Percentiles rank a stretch among this genome's conserved stretches.
These are phyloP conservation scores for Oryza punctata DNA, from an alignment of 176 grass and related monocot genomes.

Conservation along the genomic window DNA sequence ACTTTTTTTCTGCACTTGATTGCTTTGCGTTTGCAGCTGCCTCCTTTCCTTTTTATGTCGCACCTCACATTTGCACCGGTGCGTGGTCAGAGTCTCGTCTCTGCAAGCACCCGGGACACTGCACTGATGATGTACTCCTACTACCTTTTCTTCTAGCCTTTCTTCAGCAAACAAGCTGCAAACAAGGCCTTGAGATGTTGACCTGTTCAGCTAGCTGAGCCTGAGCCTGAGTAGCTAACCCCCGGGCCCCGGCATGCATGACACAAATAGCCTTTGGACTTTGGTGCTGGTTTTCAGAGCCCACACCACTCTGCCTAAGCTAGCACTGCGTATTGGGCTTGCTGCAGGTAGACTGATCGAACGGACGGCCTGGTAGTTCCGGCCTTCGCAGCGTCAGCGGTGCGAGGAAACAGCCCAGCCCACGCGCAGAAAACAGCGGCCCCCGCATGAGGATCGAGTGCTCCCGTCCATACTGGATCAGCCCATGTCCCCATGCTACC, in stretches of 20 bases:
- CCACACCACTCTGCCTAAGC: too few species aligned
- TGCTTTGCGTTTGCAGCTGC: background rate
- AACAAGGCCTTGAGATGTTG: background rate
- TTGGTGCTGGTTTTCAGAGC: background rate
- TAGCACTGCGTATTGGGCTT: too few species aligned
- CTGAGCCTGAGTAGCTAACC: background rate
- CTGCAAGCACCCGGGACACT: background rate
- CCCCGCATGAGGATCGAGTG: background rate
- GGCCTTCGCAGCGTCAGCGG: too few species aligned
- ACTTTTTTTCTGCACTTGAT: background rate
- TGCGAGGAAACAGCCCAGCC: too few species aligned
- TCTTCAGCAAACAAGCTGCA: background rate
- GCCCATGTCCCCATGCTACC: background rate
- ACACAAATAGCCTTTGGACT: background rate
- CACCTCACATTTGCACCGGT: background rate
- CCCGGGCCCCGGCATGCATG: background rate
- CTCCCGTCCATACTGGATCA: too few species aligned
- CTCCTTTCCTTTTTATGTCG: background rate
- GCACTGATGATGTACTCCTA: background rate
- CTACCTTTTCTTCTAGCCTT: background rate
- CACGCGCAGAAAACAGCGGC: too few species aligned
- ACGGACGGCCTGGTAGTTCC: background rate
- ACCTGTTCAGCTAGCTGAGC: background rate
- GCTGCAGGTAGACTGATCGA: too few species aligned
- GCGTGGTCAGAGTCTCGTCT: background rate